phyloP scores from a whole-genome alignment of 805 yeast genomes.

The Ogataea wickerhamii region DNA sequence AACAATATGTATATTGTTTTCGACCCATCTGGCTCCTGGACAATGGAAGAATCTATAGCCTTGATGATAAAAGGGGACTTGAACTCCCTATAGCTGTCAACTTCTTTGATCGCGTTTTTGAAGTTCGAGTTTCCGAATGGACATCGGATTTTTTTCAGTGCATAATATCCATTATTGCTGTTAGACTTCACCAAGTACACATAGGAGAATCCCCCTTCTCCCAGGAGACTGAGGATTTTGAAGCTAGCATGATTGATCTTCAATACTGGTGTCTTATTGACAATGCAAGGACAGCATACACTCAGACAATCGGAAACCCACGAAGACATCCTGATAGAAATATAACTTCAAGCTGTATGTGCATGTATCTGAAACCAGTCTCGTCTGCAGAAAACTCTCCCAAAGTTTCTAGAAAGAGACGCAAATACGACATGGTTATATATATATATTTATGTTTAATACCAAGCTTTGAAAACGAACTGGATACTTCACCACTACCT shows the following conservation, averaged over 20 bases:
- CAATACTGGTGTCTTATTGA: constrained; percentile 47
- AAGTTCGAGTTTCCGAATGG: constrained; percentile 81
- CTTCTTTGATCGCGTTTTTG: constrained; percentile 70
- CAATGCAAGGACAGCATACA: constrained; percentile 44
- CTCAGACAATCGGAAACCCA: constrained; percentile 15
- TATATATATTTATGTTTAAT: too few species aligned
- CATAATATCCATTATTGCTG: constrained; percentile 51
- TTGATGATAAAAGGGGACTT: constrained; percentile 62
- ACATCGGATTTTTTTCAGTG: constrained; percentile 82
- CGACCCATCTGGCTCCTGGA: constrained; percentile 75
- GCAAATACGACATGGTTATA: too few species aligned
- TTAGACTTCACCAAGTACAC: constrained; percentile 67
- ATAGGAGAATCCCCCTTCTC: constrained; percentile 88
- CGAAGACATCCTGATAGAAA: constrained; percentile 1
- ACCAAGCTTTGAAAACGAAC: too few species aligned
- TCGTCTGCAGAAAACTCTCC: too few species aligned
- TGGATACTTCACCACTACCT: too few species aligned
- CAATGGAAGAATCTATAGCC: constrained; percentile 65
- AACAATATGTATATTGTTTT: constrained; percentile 73
- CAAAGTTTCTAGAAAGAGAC: too few species aligned
- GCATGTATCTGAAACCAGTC: too few species aligned
- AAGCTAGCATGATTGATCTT: constrained; percentile 59
- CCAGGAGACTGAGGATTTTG: constrained; percentile 65
- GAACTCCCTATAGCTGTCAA: constrained; percentile 71
- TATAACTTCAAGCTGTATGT: too few species aligned